These are phyloP conservation scores for Xylariales sp. DNA, from an alignment of 2,329 filamentous ascomycete species.

Conservation along the genomic window DNA sequence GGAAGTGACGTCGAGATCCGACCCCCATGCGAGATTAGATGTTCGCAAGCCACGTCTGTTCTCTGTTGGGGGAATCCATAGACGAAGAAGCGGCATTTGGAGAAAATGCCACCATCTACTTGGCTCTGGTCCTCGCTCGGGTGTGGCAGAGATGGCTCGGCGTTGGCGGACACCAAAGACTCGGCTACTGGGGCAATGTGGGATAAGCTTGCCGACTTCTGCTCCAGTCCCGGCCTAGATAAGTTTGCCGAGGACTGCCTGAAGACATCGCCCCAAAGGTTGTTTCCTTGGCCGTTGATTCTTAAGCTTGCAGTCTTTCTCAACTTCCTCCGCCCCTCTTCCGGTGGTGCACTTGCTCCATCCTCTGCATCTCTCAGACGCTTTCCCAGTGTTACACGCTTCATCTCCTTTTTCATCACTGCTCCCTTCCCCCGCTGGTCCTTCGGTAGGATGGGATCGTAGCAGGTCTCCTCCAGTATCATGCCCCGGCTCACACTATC, in stretches of 20 bases:
- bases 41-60: conserved; percentile 42
- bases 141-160: conserved; percentile 5
- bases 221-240: conserved; percentile 11
- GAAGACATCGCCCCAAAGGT: conserved; percentile 88
- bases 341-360: conserved; percentile 35
- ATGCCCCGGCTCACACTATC: conserved; percentile 82
- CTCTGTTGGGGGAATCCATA: conserved; percentile 53
- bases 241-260: conserved; percentile 28
- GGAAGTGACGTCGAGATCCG: conserved; percentile 37
- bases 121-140: conserved; percentile 14
- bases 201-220: conserved; percentile 2
- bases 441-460: conserved; percentile 66
- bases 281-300: conserved; percentile 71
- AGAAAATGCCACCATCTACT: conserved; percentile 42
- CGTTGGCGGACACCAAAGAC: conserved; percentile 4
- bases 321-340: conserved; percentile 71
- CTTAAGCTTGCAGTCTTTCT: conserved; percentile 84
- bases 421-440: conserved; percentile 74
- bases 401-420: conserved; percentile 55
- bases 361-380: conserved; percentile 52
- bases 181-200: neutral
- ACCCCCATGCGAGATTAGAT: conserved; percentile 45
- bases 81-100: conserved; percentile 53
- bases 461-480: conserved; percentile 82
- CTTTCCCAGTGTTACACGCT: conserved; percentile 51